phyloP scores from a whole-genome alignment of 2,329 filamentous ascomycete species.

The Cercospora sp. region DNA sequence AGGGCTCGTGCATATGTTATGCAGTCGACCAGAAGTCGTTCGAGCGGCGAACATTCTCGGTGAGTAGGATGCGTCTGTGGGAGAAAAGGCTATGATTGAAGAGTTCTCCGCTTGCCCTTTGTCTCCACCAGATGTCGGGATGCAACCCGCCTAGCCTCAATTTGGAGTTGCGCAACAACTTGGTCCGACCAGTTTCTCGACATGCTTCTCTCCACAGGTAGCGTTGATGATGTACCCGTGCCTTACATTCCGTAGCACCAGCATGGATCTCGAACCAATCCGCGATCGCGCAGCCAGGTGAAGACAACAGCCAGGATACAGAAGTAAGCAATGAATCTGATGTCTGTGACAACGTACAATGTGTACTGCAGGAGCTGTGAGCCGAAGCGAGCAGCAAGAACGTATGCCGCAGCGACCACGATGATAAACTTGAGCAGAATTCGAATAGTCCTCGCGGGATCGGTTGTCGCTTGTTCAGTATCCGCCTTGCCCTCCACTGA shows the following conservation, averaged over 20 bases:
- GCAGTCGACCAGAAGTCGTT: neutral
- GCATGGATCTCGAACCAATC: neutral
- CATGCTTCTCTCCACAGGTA: neutral
- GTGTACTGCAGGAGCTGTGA: neutral
- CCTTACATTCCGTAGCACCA: neutral
- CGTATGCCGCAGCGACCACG: neutral
- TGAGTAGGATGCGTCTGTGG: neutral
- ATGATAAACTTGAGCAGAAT: neutral
- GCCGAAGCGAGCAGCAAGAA: neutral
- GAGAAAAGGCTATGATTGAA: neutral
- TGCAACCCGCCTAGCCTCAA: neutral
- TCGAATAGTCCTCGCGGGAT: neutral
- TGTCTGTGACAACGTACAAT: neutral
- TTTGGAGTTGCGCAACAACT: neutral
- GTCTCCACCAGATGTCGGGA: neutral
- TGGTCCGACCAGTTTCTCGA: neutral
- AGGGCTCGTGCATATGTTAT: too few species aligned
- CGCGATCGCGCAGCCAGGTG: neutral
- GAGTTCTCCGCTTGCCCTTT: neutral
- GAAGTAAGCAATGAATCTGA: neutral
- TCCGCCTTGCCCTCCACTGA: neutral
- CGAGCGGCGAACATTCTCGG: neutral
- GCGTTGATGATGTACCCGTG: neutral
- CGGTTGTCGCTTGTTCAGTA: neutral
- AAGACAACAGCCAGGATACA: neutral